Conservation (phyloP, 495 filamentous ascomycete genomes). For the Aspergillus panamensis region DNA sequence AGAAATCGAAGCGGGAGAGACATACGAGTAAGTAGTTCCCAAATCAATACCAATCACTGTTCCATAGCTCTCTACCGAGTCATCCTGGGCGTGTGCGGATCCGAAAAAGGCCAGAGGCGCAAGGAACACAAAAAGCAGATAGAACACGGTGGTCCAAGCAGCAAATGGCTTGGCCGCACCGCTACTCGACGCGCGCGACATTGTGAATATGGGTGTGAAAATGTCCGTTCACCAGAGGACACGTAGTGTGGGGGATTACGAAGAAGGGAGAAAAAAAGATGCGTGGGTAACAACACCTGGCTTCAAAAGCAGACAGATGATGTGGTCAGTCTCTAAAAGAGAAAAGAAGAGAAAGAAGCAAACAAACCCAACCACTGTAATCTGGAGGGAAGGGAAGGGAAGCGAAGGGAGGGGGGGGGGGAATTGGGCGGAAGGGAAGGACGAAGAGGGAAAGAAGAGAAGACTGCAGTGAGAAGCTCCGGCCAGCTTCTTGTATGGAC, state of each 20-base stretch:
- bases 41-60: conserved; percentile 97
- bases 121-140: conserved; percentile 79
- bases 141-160: conserved; percentile 72
- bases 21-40: conserved; percentile 91
- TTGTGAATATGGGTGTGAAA: conserved; percentile 28
- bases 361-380: conserved; percentile 16
- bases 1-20: neutral
- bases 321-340: conserved; percentile 2
- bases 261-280: neutral
- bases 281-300: neutral
- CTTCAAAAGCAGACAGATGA: conserved; percentile 3
- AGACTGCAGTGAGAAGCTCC: conserved; percentile 18
- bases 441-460: conserved; percentile 11
- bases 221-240: conserved; percentile 15
- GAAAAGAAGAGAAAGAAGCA: conserved; percentile 12
- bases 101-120: conserved; percentile 71
- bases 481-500: conserved; percentile 27
- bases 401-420: conserved; percentile 7
- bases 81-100: conserved; percentile 70
- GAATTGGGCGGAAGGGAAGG: conserved; percentile 7
- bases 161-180: conserved; percentile 49
- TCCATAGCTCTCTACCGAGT: conserved; percentile 72
- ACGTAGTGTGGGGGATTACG: neutral
- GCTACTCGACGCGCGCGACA: conserved; percentile 46
- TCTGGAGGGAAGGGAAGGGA: conserved; percentile 16